Conservation (phyloP, 805 yeast species). For the Saturnispora dispora region DNA sequence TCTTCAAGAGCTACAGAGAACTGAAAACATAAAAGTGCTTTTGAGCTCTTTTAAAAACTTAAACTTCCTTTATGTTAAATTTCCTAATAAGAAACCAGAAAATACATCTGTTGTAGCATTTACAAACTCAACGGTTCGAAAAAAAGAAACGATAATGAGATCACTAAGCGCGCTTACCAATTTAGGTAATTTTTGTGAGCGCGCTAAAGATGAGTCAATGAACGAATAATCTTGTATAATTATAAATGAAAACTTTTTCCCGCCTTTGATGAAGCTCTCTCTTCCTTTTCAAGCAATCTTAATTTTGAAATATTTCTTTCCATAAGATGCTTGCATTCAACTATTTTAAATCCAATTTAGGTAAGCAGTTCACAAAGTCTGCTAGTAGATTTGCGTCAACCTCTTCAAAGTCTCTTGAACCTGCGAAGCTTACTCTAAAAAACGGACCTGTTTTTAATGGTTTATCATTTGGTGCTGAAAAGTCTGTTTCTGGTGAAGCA, state of each 20-base stretch:
- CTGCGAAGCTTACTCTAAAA: conserved; percentile 85
- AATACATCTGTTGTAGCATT: background rate
- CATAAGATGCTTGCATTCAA: conserved; percentile 12
- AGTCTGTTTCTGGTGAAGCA: conserved; percentile 90
- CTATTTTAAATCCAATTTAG: conserved; percentile 4
- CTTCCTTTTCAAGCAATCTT: background rate
- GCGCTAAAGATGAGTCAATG: conserved; percentile 6
- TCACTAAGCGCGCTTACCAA: conserved; percentile 8
- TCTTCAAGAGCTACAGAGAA: too few species aligned
- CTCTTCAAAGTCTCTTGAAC: conserved; percentile 38
- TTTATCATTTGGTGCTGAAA: conserved; percentile 90
- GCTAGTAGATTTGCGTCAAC: conserved; percentile 16
- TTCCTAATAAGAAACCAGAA: background rate
- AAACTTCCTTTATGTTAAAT: too few species aligned
- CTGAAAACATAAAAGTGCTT: too few species aligned
- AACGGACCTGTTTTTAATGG: conserved; percentile 93
- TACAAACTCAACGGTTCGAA: background rate
- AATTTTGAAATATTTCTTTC: background rate
- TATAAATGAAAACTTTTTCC: background rate
- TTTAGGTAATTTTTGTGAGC: conserved; percentile 8
- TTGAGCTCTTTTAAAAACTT: too few species aligned
- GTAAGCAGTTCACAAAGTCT: background rate
- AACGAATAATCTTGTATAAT: background rate
- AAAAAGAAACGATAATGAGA: background rate
- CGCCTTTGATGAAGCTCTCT: background rate